A percentile compares a stretch with the other conserved stretches of the same genome.
These are phyloP conservation scores for Cadophora gregata DNA, from an alignment of 2,329 filamentous ascomycete species.

Conservation along the genomic window DNA sequence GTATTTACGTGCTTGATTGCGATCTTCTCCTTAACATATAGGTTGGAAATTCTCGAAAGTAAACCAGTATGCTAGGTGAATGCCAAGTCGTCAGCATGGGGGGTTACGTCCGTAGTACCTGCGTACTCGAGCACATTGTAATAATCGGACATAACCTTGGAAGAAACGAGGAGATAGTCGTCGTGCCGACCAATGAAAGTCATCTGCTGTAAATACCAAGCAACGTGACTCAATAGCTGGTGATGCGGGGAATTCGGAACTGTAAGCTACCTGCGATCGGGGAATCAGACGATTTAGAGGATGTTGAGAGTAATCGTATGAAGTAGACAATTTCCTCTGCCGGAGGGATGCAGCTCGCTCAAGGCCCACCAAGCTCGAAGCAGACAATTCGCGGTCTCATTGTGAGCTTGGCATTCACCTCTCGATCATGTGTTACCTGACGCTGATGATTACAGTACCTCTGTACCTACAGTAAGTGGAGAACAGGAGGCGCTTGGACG, in stretches of 20 bases:
- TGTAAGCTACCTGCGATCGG: too few species aligned
- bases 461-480: too few species aligned
- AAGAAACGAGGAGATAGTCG: not conserved
- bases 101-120: constrained; percentile 7
- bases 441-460: too few species aligned
- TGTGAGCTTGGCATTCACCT: too few species aligned
- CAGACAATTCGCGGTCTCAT: too few species aligned
- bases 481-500: too few species aligned
- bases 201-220: not conserved
- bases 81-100: not conserved
- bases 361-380: too few species aligned
- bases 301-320: not conserved
- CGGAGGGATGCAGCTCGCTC: too few species aligned
- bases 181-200: not conserved
- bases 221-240: not conserved
- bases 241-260: not conserved
- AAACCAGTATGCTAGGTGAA: not conserved
- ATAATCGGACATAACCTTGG: not conserved
- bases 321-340: too few species aligned
- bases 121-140: not conserved
- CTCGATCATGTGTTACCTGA: too few species aligned
- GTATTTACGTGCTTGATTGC: too few species aligned
- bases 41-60: not conserved
- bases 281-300: not conserved
- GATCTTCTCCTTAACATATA: not conserved